Evolutionary conservation across 805 yeast genomes (phyloP).

Genomic region (Ogataea trehaloabstinens): DNA sequence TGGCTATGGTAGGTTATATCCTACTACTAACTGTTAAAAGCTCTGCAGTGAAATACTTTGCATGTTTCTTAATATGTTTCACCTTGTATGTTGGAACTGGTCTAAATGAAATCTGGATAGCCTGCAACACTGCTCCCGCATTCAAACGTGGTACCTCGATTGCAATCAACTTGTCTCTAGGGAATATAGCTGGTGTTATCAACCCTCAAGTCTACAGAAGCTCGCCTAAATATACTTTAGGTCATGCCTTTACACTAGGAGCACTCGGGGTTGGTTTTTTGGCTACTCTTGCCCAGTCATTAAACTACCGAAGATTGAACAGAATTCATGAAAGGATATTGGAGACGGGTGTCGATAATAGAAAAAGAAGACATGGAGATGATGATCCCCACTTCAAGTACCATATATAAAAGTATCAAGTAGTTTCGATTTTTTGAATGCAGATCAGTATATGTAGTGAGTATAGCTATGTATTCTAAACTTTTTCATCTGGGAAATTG

Average conservation of each 20-base stretch:
- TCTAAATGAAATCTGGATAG: constrained; percentile 43
- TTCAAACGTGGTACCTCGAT: constrained; percentile 42
- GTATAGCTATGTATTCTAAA: too few species aligned
- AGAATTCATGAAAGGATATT: constrained; percentile 6
- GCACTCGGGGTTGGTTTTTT: constrained; percentile 16
- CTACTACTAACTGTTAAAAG: constrained; percentile 30
- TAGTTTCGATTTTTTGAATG: too few species aligned
- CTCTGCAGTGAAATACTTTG: constrained; percentile 19
- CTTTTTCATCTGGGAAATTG: too few species aligned
- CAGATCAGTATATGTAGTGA: too few species aligned
- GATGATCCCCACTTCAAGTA: constrained; percentile 11
- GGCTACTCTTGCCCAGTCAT: constrained; percentile 2
- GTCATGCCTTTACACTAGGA: constrained; percentile 41
- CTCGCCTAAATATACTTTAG: constrained; percentile 36
- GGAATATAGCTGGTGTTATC: constrained; percentile 45
- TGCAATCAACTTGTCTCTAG: constrained; percentile 42
- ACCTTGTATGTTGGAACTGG: constrained; percentile 37
- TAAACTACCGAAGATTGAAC: constrained; percentile 6
- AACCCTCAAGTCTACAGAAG: constrained; percentile 42
- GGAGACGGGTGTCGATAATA: constrained; percentile 8
- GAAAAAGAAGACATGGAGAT: constrained; percentile 10
- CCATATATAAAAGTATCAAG: too few species aligned
- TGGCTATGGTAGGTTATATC: constrained; percentile 31
- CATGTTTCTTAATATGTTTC: constrained; percentile 35
- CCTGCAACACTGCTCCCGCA: constrained; percentile 40